Evolutionary conservation across 2,329 filamentous ascomycete species (phyloP), one percentile per base, ranked within the genome.

Genomic region (Fusarium haematococcum): DNA sequence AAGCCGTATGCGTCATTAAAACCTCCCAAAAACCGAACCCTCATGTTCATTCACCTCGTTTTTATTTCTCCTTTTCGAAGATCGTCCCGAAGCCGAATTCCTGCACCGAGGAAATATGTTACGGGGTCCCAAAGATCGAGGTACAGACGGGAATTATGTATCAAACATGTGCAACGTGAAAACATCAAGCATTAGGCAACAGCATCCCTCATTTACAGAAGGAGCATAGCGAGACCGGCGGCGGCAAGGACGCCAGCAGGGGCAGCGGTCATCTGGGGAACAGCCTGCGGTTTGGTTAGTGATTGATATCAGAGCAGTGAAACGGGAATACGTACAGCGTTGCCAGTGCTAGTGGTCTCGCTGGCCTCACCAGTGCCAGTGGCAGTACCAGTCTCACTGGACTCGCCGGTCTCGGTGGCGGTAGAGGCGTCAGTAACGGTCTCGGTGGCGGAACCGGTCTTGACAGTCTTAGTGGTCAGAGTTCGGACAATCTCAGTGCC

Each of bases 171-270:
- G 81, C 80, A 81, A 79, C 76, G 75, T 80, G 48, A 77, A 78
- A 74, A 76, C 74, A 73, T 77, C 70, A 77, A 79, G 73, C 75
- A 64, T 74, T 67, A 71, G 56, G 63, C 56, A 45, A 59, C n/a
- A 2, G 20, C 58, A 41, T 27, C 67, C 66, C 65, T 65, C 32
- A 72, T 73, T 85, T 86, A 89, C 68, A 89, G 83, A 68, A 89
- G 80, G 69, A 88, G 76, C 70, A 83, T 85, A 45, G 85, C 87
- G 54, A 89, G 68, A 78, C 87, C 87, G 23, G 86, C 87, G 25
- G 85, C 87, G 61, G 86, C 87, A 45, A 89, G 70, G 58, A 88
- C 72, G 66, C 86, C 87, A 32, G 80, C 79, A 25, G 86, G 86
- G 41, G 84, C 86, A 66, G 83, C 85, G 58, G 87, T 87, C 77